phyloP scores from a whole-genome alignment of 495 filamentous ascomycete species.

The Letharia columbiana region DNA sequence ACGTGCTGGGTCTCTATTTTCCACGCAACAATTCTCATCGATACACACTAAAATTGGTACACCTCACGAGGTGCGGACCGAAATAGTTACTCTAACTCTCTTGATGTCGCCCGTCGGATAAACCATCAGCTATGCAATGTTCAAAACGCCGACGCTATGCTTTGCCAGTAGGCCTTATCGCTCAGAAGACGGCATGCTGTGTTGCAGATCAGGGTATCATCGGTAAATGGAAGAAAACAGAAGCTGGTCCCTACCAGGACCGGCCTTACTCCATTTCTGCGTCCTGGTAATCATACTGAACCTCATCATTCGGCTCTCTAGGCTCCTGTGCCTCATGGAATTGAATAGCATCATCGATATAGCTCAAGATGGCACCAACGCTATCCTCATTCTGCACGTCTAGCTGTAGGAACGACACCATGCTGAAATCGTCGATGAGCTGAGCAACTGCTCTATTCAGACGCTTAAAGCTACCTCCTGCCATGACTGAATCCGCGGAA shows the following conservation, averaged over 20 bases:
- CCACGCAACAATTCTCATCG: not conserved
- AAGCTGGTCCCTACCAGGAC: not conserved
- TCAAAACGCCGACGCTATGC: constrained; percentile 26
- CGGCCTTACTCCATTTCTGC: constrained; percentile 28
- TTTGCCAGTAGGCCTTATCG: not conserved
- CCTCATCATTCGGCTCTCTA: constrained; percentile 69
- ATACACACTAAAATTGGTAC: not conserved
- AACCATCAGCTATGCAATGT: not conserved
- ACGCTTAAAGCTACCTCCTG: constrained; percentile 63
- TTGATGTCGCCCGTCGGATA: not conserved
- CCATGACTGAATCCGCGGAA: constrained; percentile 60
- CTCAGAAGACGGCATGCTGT: not conserved
- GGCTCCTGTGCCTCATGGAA: constrained; percentile 96
- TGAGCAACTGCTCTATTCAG: constrained; percentile 79
- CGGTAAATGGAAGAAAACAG: not conserved
- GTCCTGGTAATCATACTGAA: constrained; percentile 59
- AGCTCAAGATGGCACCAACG: constrained; percentile 80
- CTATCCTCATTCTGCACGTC: constrained; percentile 92
- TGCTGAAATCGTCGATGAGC: constrained; percentile 92
- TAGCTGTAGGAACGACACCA: constrained; percentile 89
- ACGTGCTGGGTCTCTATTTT: not conserved
- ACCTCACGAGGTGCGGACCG: not conserved
- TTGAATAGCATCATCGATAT: constrained; percentile 94
- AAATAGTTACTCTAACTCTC: not conserved
- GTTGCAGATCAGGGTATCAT: constrained; percentile 2